Evolutionary conservation across 441 rosid genomes (phyloP), one percentile per base, ranked within the genome.

Genomic region (Iberis amara): DNA sequence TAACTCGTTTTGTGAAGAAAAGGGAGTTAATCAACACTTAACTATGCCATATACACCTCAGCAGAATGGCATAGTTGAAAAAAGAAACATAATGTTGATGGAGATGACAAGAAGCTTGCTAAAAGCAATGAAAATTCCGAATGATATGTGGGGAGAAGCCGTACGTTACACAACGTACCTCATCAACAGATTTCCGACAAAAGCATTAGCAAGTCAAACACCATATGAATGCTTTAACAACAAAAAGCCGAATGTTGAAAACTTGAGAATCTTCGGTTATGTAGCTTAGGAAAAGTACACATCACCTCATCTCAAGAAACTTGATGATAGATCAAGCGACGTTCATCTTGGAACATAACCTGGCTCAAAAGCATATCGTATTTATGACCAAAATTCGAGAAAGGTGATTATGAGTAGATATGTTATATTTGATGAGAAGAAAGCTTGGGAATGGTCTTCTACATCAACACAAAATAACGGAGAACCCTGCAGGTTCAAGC

Each of bases 191-290:
- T 7, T 42, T 4, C 28, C 14, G 0, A 23, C 27, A 6, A 44
- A 24, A 1, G 5, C 10, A 0, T n/a, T 44, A 31, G 3, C 3
- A 0, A 0, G 2, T 0, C 1, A 47, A 4, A 28, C 38, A 0
- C 52, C 37, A 0, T 47, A 30, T 4, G 52, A 47, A 0, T 0
- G 11, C 2, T 4, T 7, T 4, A n/a, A 0, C 4, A 0, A 8
- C 2, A 44, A 11, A 28, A 44, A 44, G 10, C 15, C 48, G 0
- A 44, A 44, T 13, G n/a, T 24, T 0, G 15, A 23, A 0, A 31
- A 44, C 1, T 6, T 44, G 0, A 24, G 32, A 4, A 5, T 44
- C 24, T 44, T 23, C 11, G 10, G 48, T 1, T 44, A 5, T 44
- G 48, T 44, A 0, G 48, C 32, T 3, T 11, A 24, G n/a, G 32